Evolutionary conservation across 495 filamentous ascomycete species (phyloP).

Genomic region (Hyaloscypha hepaticicola): DNA sequence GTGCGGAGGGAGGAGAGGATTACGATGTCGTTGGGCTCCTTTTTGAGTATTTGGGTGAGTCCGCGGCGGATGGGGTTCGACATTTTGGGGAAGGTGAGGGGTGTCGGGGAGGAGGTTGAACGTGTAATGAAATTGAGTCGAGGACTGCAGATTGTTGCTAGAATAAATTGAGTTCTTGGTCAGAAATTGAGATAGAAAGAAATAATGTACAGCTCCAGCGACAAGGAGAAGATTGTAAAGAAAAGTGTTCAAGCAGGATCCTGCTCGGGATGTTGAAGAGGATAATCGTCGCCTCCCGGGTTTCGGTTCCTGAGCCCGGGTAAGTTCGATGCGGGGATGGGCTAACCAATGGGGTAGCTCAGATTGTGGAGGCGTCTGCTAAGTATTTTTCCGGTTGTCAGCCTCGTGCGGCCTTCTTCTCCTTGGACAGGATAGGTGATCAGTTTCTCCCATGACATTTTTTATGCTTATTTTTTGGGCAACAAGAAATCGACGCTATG

Average conservation of each 20-base stretch:
- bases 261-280: background rate
- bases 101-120: conserved; percentile 4
- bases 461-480: too few species aligned
- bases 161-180: too few species aligned
- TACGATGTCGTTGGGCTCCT: conserved; percentile 78
- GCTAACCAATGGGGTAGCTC: background rate
- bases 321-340: background rate
- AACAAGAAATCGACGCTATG: too few species aligned
- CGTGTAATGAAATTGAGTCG: background rate
- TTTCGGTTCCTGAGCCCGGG: background rate
- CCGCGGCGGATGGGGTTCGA: conserved; percentile 44
- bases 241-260: background rate
- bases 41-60: conserved; percentile 74
- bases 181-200: background rate
- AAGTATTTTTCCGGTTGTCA: background rate
- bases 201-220: background rate
- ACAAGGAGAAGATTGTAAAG: background rate
- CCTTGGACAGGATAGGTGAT: too few species aligned
- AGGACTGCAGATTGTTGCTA: background rate
- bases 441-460: too few species aligned
- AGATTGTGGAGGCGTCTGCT: background rate
- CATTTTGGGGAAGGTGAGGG: conserved; percentile 21
- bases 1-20: conserved; percentile 88
- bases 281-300: background rate
- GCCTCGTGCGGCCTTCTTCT: background rate